phyloP scores from a whole-genome alignment of 495 filamentous ascomycete genomes.

The Trichoderma gamsii region DNA sequence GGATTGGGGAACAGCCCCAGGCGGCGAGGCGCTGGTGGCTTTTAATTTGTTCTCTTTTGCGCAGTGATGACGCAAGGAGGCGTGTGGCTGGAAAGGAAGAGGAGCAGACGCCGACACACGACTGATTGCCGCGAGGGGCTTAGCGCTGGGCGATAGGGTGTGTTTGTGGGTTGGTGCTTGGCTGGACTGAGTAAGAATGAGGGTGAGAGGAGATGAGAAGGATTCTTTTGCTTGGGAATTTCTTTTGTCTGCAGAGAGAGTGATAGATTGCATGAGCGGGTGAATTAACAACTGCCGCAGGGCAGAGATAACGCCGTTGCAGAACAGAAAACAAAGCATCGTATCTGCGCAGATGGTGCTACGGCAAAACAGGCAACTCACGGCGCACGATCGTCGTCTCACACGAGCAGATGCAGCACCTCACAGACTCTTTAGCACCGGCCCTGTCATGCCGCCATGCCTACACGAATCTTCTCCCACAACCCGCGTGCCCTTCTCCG shows the following conservation, averaged over 20 bases:
- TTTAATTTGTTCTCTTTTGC: not conserved
- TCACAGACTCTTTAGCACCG: too few relatives aligned
- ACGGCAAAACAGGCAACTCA: too few relatives aligned
- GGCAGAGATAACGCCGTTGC: too few relatives aligned
- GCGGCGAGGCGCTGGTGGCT: not conserved
- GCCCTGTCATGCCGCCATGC: too few relatives aligned
- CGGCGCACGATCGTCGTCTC: too few relatives aligned
- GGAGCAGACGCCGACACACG: not conserved
- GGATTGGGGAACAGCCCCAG: not conserved
- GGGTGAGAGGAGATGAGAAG: not conserved
- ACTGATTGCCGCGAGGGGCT: not conserved
- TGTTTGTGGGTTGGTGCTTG: not conserved
- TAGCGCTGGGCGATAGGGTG: not conserved
- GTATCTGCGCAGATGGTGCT: too few relatives aligned
- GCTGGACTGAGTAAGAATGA: not conserved
- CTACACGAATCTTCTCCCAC: too few relatives aligned
- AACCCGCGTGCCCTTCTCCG: not conserved
- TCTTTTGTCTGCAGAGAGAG: too few relatives aligned
- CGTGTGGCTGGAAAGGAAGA: not conserved
- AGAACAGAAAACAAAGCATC: too few relatives aligned
- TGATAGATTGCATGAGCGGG: too few relatives aligned
- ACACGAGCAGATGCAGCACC: not conserved
- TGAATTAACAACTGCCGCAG: too few relatives aligned
- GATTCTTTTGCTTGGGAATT: not conserved
- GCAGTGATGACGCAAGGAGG: conserved; percentile 7